Conservation (phyloP, 1,284 basidiomycete species). For the Melampsora occidentalis region DNA sequence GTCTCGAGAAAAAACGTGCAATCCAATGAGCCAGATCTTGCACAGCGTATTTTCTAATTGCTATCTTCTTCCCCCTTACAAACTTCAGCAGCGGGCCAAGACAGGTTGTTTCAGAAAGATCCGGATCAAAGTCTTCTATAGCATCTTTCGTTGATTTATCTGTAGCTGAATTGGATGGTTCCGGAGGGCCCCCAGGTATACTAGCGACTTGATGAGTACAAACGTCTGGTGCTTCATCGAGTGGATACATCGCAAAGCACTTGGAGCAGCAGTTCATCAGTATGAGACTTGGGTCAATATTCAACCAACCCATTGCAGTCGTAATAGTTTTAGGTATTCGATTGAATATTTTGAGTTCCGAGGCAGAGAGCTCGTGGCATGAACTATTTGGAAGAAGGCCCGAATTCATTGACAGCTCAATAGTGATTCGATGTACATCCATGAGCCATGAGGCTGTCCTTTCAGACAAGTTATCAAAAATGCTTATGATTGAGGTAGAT, state of each 20-base stretch:
- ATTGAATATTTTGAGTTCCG: too few species aligned
- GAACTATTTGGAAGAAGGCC: too few species aligned
- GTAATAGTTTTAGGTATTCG: too few species aligned
- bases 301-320: not conserved
- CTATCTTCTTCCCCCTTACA: too few species aligned
- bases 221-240: not conserved
- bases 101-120: not conserved
- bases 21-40: conserved; percentile 18
- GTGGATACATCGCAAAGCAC: not conserved
- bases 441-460: too few species aligned
- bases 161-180: not conserved
- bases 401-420: too few species aligned
- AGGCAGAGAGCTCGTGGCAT: too few species aligned
- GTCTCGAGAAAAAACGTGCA: not conserved
- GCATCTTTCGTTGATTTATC: not conserved
- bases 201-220: not conserved
- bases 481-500: too few species aligned
- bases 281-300: not conserved
- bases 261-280: not conserved
- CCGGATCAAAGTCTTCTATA: not conserved
- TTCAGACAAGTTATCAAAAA: too few species aligned
- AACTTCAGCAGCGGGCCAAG: not conserved
- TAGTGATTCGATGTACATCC: too few species aligned
- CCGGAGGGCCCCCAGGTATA: too few species aligned
- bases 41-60: not conserved